phyloP scores from a whole-genome alignment of 805 yeast species.

The Grigorovia humatica region DNA sequence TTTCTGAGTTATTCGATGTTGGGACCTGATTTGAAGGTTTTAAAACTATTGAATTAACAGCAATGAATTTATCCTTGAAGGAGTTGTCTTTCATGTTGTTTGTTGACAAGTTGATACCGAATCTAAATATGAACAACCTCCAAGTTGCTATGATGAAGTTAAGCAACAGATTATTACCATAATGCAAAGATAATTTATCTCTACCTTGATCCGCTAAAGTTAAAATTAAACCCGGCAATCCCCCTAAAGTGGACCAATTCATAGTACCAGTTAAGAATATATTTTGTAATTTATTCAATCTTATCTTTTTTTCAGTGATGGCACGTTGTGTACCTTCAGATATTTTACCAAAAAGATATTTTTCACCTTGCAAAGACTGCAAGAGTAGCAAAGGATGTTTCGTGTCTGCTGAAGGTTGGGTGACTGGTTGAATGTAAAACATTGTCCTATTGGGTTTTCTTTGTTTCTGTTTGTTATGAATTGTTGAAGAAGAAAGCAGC shows the following conservation, averaged over 20 bases:
- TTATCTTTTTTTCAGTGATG: constrained; percentile 48
- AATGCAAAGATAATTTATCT: constrained; percentile 43
- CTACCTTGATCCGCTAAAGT: constrained; percentile 74
- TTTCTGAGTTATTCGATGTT: neutral
- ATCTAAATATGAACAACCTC: constrained; percentile 79
- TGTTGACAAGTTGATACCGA: constrained; percentile 46
- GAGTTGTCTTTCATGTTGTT: constrained; percentile 7
- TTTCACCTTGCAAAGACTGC: constrained; percentile 29
- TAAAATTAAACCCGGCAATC: constrained; percentile 79
- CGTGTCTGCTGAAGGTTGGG: constrained; percentile 56
- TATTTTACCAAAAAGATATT: constrained; percentile 63
- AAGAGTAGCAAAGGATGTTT: constrained; percentile 46
- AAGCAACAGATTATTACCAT: constrained; percentile 35
- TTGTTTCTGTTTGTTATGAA: no score
- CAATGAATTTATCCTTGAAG: constrained; percentile 29
- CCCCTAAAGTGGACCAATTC: constrained; percentile 76
- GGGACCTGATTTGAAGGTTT: neutral
- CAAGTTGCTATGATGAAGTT: constrained; percentile 64
- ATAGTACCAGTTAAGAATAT: constrained; percentile 73
- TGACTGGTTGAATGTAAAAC: constrained; percentile 42
- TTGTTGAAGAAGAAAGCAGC: no score
- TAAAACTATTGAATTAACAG: constrained; percentile 23
- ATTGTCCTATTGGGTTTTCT: constrained; percentile 18
- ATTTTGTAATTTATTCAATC: constrained; percentile 47
- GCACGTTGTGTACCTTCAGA: constrained; percentile 83